Evolutionary conservation across 2,329 filamentous ascomycete genomes (phyloP).

Genomic region (Claviceps citrina): DNA sequence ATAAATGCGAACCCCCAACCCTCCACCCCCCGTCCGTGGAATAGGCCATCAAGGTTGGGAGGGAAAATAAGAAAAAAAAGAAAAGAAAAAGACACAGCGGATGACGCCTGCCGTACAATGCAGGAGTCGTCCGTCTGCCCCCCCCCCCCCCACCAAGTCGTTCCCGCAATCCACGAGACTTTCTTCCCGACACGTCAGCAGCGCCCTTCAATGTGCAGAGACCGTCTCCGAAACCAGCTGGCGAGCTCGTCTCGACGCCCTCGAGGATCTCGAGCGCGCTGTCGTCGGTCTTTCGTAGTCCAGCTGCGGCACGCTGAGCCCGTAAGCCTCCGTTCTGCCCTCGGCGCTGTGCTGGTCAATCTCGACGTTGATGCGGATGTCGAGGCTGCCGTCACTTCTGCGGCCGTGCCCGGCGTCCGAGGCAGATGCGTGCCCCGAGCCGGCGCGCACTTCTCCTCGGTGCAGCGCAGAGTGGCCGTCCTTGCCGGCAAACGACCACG

Average conservation of each 20-base stretch:
- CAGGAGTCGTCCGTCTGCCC: no score
- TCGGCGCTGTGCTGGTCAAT: constrained; percentile 67
- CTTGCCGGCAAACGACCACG: constrained; percentile 31
- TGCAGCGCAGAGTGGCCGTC: constrained; percentile 60
- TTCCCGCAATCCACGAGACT: no score
- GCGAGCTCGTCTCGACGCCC: constrained; percentile 2
- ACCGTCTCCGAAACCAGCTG: neutral
- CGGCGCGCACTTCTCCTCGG: constrained; percentile 60
- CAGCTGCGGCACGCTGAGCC: constrained; percentile 68
- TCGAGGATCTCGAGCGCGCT: constrained; percentile 1
- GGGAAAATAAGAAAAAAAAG: no score
- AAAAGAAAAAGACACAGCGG: no score
- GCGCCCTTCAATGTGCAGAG: neutral
- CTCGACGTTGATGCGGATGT: constrained; percentile 77
- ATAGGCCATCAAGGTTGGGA: no score
- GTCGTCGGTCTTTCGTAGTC: constrained; percentile 15
- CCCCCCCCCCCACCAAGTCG: no score
- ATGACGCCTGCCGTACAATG: no score
- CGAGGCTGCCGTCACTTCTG: constrained; percentile 47
- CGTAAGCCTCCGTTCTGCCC: constrained; percentile 69
- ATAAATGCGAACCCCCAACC: neutral
- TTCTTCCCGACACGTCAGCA: neutral
- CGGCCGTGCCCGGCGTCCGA: constrained; percentile 37
- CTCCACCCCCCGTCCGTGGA: no score
- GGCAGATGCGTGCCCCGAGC: constrained; percentile 63